Percentiles rank a stretch among this genome's conserved stretches.
These are phyloP conservation scores for Grosmannia clavigera DNA, from an alignment of 2,329 filamentous ascomycete genomes.

Conservation along the genomic window DNA sequence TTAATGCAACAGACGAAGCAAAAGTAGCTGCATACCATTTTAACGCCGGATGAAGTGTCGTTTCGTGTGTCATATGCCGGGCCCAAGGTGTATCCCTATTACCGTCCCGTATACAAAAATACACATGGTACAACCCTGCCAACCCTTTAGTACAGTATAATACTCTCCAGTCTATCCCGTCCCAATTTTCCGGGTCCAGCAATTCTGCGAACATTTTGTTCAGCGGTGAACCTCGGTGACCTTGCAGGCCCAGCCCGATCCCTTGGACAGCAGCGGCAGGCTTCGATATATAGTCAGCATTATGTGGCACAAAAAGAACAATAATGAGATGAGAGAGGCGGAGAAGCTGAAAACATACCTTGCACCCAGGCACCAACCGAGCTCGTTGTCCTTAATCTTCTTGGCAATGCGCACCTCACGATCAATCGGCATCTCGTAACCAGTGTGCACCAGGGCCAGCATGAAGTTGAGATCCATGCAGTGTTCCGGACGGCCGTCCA, in stretches of 20 bases:
- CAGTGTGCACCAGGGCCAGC: slow-evolving; percentile 81
- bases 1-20: background rate
- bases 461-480: slow-evolving; percentile 97
- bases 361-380: slow-evolving; percentile 95
- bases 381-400: slow-evolving; percentile 94
- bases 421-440: slow-evolving; percentile 95
- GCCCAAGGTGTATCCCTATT: background rate
- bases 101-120: background rate
- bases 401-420: slow-evolving; percentile 96
- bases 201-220: background rate
- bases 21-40: background rate
- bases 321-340: background rate
- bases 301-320: background rate
- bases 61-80: background rate
- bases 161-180: background rate
- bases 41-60: background rate
- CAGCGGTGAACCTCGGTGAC: slow-evolving; percentile 56
- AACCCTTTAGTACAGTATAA: background rate
- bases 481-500: slow-evolving; percentile 72
- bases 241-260: slow-evolving; percentile 84
- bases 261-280: slow-evolving; percentile 68
- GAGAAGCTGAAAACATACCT: slow-evolving; percentile 47
- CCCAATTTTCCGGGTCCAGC: background rate
- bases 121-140: background rate
- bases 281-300: slow-evolving; percentile 35